phyloP scores from a whole-genome alignment of 1,284 basidiomycete species.

The Puccinia triticina region DNA sequence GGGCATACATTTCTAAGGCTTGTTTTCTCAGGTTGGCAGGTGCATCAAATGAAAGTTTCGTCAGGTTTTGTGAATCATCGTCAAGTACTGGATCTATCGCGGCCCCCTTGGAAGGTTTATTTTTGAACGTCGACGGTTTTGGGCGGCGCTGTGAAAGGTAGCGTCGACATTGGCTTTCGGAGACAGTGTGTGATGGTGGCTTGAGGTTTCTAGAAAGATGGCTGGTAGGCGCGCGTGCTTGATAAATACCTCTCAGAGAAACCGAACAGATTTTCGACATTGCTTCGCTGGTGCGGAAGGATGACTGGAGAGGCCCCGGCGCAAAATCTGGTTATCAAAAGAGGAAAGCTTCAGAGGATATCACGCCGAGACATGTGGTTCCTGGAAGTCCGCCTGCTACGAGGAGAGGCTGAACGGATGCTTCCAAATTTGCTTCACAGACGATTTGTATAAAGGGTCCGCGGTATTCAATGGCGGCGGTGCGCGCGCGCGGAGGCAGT shows the following conservation, averaged over 20 bases:
- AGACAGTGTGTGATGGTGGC: not conserved
- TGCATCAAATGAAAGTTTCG: conserved; percentile 9
- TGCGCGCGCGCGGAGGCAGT: too few species aligned
- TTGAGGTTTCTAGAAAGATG: not conserved
- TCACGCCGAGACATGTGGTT: too few species aligned
- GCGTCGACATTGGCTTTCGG: not conserved
- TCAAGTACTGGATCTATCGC: not conserved
- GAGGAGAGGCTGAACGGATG: too few species aligned
- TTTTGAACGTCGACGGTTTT: conserved; percentile 2
- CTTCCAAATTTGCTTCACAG: too few species aligned
- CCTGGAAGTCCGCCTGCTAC: too few species aligned
- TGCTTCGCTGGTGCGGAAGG: not conserved
- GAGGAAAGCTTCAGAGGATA: too few species aligned
- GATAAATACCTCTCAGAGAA: not conserved
- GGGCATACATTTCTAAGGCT: conserved; percentile 19
- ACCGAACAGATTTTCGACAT: not conserved
- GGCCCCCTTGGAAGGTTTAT: not conserved
- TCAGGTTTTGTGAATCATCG: conserved; percentile 1
- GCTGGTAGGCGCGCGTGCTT: not conserved
- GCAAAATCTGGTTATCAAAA: too few species aligned
- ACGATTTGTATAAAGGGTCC: too few species aligned
- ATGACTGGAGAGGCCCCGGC: too few species aligned
- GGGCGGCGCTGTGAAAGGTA: not conserved
- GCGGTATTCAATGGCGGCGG: too few species aligned
- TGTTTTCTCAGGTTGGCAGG: conserved; percentile 13